These are phyloP conservation scores for Lactarius hatsudake DNA, from an alignment of 768 basidiomycete genomes.

Conservation along the genomic window DNA sequence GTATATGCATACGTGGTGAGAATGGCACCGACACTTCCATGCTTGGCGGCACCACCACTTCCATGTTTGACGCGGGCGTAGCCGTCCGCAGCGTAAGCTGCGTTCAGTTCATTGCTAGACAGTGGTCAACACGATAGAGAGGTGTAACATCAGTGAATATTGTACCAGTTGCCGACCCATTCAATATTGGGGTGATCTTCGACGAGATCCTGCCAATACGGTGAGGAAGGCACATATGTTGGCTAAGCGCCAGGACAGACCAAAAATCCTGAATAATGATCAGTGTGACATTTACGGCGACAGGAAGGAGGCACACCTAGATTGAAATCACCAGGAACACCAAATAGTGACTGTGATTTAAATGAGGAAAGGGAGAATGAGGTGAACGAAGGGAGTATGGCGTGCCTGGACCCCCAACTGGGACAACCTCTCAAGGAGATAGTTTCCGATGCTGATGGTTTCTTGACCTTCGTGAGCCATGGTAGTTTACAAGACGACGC, in stretches of 20 bases:
- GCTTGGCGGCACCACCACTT: slow-evolving; percentile 66
- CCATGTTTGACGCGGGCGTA: slow-evolving; percentile 84
- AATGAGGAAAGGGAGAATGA: background rate
- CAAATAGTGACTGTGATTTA: slow-evolving; percentile 65
- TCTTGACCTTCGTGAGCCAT: slow-evolving; percentile 24
- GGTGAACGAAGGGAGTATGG: slow-evolving; percentile 16
- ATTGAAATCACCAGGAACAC: slow-evolving; percentile 87
- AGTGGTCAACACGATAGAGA: slow-evolving; percentile 7
- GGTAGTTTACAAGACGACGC: background rate
- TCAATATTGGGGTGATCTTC: slow-evolving; percentile 75
- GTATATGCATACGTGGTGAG: slow-evolving; percentile 60
- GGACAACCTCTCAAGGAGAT: slow-evolving; percentile 58
- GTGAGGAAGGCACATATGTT: slow-evolving; percentile 10
- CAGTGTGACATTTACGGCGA: background rate
- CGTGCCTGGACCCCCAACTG: slow-evolving; percentile 62
- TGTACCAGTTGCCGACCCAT: slow-evolving; percentile 86
- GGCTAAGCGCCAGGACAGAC: slow-evolving; percentile 33
- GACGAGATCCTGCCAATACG: slow-evolving; percentile 61
- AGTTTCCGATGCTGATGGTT: slow-evolving; percentile 52
- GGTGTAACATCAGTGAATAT: slow-evolving; percentile 10
- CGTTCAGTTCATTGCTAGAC: slow-evolving; percentile 79
- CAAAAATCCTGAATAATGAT: slow-evolving; percentile 40
- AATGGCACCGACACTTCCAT: slow-evolving; percentile 65
- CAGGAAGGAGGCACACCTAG: slow-evolving; percentile 41
- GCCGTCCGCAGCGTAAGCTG: slow-evolving; percentile 89